Conservation (phyloP, 139 green algal species). For the Micromonas pusilla region DNA sequence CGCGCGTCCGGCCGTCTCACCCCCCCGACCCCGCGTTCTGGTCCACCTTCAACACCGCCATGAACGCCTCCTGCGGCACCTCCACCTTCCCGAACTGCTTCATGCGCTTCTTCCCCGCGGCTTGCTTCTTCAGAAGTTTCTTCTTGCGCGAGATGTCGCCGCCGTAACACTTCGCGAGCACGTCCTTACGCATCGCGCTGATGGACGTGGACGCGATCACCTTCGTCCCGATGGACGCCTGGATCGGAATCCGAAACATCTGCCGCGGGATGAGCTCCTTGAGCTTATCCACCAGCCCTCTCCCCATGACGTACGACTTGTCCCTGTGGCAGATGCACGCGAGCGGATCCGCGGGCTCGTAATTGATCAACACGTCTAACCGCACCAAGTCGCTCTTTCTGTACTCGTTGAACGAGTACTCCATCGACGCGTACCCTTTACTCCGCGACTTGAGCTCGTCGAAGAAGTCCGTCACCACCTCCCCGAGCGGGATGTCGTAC, state of each 20-base stretch:
- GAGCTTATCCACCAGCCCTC: conserved; percentile 69
- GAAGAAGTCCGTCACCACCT: conserved; percentile 98
- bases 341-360: conserved; percentile 73
- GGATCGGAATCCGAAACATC: conserved; percentile 78
- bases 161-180: conserved; percentile 97
- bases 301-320: conserved; percentile 48
- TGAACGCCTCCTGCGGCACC: conserved; percentile 86
- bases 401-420: conserved; percentile 48
- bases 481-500: conserved; percentile 91
- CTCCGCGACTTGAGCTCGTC: conserved; percentile 86
- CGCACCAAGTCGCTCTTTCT: conserved; percentile 80
- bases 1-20: too few species aligned
- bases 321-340: conserved; percentile 76
- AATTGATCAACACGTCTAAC: conserved; percentile 87
- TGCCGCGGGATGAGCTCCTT: conserved; percentile 93
- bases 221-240: conserved; percentile 81
- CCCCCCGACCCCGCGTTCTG: conserved; percentile 31
- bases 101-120: conserved; percentile 93
- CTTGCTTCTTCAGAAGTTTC: conserved; percentile 97
- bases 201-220: conserved; percentile 41
- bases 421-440: conserved; percentile 91
- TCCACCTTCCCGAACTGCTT: conserved; percentile 53
- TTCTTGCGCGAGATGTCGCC: conserved; percentile 90
- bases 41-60: conserved; percentile 85
- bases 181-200: conserved; percentile 81